Evolutionary conservation across 2,329 filamentous ascomycete species (phyloP), one percentile per base, ranked within the genome.

Genomic region (Scedosporium aurantiacum): DNA sequence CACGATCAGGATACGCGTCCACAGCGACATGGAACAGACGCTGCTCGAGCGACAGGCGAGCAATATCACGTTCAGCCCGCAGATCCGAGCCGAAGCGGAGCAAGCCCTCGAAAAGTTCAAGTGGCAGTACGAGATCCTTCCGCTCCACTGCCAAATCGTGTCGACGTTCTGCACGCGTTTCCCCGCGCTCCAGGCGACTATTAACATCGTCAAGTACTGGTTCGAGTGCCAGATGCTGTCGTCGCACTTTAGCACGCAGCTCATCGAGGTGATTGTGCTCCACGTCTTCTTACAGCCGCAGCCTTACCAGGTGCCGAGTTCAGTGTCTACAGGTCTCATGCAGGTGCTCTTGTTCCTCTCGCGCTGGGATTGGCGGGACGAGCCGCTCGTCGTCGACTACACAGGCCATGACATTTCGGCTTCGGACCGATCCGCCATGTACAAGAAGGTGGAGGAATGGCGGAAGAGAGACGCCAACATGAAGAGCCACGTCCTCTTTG

Each of bases 161-260:
- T 81, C 88, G 60, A 91, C 87, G 1, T 84, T 91, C 60, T 91
- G 87, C 73, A 96, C 90, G 1, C 84, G 91, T 3, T 87, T 91
- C 66, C 87, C 88, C 1, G 81, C 90, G 1, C 78, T 99, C 5
- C 95, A 91, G 0, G 84, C 87, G 2, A 88, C 91, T 0, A 90
- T 97, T 64, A 86, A 93, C 18, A 78, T 97, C 2, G 80, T 89
- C 54, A 97, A 97, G 76, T 83, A 86, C 69, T 99, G 94, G 94
- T 94, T 96, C 72, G 82, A 84, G 65, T 81, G 82, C 2, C 94
- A 99, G 71, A 86, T 95, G 66, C 83, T 99, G 7, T 78, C 83
- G 3, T 81, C 80, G 14, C 89, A 97, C 71, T 80, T 97, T 66
- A 79, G 82, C 32, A 85, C 90, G 40, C 91, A 96, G 70, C 77